Base-by-base conservation (phyloP, 768 basidiomycete genomes). In the Botryobasidium botryosum region DNA sequence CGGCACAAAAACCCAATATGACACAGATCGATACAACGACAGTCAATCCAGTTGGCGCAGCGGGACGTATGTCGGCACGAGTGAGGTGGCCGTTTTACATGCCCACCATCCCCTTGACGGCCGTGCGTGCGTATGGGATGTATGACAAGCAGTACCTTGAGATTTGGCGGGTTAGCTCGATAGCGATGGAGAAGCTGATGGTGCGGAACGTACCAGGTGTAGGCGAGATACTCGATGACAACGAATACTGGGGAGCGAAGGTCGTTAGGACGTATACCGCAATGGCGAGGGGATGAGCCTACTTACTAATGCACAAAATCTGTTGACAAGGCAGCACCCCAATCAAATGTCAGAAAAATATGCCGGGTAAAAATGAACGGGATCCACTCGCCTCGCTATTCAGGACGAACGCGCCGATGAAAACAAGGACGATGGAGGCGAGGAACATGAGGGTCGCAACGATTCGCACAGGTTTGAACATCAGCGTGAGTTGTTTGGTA, bases 391-490 rank as follows among this genome's bases (percentile, higher is more conserved):
- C 52, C 23, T 53, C 77, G 55, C 67, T 85, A 25, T 53, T 15
- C 17, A 88, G 57, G 15, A 80, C 83, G 59, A 91, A 91, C 1
- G 88, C 90, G 21, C 74, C 77, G 23, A 94, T 70, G 47, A 92
- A 87, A 41, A 88, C 77, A 50, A 92, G 71, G 6, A 61, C 79
- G 50, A 94, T 84, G 13, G 79, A 76, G 1, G 61, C 80, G 10
- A 96, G 58, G 58, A 92, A 75, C 28, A 90, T 56, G 47, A 88
- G 59, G 1, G 85, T 75, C 2, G 90, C 88, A 17, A 84, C 62
- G 5, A 92, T 62, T 42, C 90, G 85, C 18, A 92, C 73, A 40
- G 87, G 83, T 61, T 90, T 90, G 71, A 92, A 92, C 88, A 91
- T 91, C 86, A 88, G 52, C 5, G 85, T 85, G 37, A 83, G 45